These are phyloP conservation scores for Neurospora sp. DNA, from an alignment of 495 filamentous ascomycete genomes.

Conservation along the genomic window DNA sequence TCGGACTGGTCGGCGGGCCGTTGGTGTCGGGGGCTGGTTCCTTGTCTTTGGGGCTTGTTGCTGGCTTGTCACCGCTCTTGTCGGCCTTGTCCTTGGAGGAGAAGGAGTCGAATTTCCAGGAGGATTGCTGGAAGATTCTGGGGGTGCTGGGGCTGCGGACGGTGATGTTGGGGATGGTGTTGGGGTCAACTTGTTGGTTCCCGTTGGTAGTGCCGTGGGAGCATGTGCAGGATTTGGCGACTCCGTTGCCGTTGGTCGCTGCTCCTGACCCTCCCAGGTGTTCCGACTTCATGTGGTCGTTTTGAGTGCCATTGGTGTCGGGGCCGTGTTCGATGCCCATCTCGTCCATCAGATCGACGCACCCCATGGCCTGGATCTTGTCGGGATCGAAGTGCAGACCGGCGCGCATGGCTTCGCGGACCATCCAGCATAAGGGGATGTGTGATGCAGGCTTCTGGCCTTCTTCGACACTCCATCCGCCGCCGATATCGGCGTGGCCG, in stretches of 20 bases:
- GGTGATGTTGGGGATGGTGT: slow-evolving; percentile 25
- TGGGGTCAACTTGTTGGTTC: not conserved
- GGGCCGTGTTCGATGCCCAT: not conserved
- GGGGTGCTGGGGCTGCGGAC: slow-evolving; percentile 21
- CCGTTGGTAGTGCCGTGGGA: not conserved
- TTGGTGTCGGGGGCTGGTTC: not conserved
- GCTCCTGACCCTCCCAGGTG: not conserved
- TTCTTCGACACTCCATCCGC: slow-evolving; percentile 59
- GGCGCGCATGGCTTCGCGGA: slow-evolving; percentile 64
- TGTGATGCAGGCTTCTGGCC: slow-evolving; percentile 59
- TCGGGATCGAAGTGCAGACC: slow-evolving; percentile 60
- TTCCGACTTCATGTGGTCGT: not conserved
- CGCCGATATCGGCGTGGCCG: slow-evolving; percentile 74
- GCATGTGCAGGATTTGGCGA: not conserved
- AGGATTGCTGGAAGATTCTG: slow-evolving; percentile 11
- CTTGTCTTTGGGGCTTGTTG: not conserved
- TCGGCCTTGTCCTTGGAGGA: not conserved
- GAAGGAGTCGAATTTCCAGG: not conserved
- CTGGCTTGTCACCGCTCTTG: not conserved
- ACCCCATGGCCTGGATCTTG: slow-evolving; percentile 58
- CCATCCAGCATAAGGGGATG: slow-evolving; percentile 74
- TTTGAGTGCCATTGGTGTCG: not conserved
- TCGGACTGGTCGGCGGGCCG: not conserved
- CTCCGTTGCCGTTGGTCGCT: not conserved
- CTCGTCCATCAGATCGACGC: slow-evolving; percentile 27